Base-by-base conservation (phyloP, 2,329 filamentous ascomycete genomes). In the Colletotrichum sp. region DNA sequence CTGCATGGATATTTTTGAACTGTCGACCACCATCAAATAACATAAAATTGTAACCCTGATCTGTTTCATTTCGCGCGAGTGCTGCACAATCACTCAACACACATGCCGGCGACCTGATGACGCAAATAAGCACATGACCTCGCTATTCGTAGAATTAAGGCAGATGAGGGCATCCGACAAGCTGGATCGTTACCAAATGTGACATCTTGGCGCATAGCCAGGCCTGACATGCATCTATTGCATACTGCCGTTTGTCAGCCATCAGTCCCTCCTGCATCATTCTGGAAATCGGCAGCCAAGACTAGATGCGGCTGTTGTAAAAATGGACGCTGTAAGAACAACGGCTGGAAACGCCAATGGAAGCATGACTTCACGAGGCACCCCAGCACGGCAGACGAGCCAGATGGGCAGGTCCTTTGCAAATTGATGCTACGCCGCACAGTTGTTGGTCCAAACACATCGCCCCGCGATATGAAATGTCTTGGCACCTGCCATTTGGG, bases 401-500 rank as follows among this genome's bases (percentile, higher is more conserved):
- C 55, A 18, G 63, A 64, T 52, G 24, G 73, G 70, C 64, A 73
- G 73, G 69, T 72, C 63, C 12, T 68, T 76, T 57, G 32, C 16
- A 18, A 28, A 26, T 21, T n/a, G n/a, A 34, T 39, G 52, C 28
- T 28, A 24, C 18, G 68, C 36, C 55, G 30, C n/a, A 39, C 32
- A 60, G 30, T n/a, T 24, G 72, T 66, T 71, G 67, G 69, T 52
- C 44, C 39, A 36, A 36, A 28, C 30, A 30, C 63, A 39, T 71
- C 39, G 39, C 55, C 55, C 63, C 36, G 32, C 63, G 69, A 68
- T 68, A 68, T 73, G 44, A 32, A 67, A 44, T 64, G 64, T 28
- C 73, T 76, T 76, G 70, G 73, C 73, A 76, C 73, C 73, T 76
- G 73, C 73, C 73, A 12, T 34, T 68, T 73, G 34, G 1, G 70